Conservation (phyloP, 2,329 filamentous ascomycete species). For the Fusarium heterosporum region DNA sequence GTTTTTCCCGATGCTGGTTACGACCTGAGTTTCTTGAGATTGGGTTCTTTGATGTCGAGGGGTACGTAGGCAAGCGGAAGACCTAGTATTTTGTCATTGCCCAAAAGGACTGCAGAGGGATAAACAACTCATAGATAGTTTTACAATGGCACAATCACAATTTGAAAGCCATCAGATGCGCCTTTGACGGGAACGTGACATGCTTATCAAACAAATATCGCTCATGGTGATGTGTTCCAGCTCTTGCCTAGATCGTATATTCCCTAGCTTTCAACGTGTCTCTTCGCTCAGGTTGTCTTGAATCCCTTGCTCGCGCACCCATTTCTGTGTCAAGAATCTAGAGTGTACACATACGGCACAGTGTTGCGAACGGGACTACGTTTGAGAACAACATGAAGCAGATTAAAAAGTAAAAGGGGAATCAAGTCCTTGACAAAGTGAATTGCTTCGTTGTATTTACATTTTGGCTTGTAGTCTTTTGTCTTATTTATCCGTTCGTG, state of each 20-base stretch:
- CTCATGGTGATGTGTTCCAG: too few relatives aligned
- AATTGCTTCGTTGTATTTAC: conserved; percentile 24
- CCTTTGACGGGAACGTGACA: neutral
- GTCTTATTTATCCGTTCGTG: conserved; percentile 11
- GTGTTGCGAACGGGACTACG: conserved; percentile 24
- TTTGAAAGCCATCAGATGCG: conserved; percentile 35
- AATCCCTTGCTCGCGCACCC: too few relatives aligned
- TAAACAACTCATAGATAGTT: conserved; percentile 48
- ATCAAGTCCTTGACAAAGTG: neutral
- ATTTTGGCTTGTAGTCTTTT: conserved; percentile 11
- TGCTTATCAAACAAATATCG: too few relatives aligned
- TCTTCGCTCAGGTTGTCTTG: too few relatives aligned
- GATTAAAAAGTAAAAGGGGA: neutral
- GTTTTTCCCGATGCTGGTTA: conserved; percentile 25
- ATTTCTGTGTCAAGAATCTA: too few relatives aligned
- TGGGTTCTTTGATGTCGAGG: conserved; percentile 10
- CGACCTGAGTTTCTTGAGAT: conserved; percentile 2
- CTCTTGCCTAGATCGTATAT: too few relatives aligned
- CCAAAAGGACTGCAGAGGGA: conserved; percentile 22
- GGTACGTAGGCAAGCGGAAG: conserved; percentile 22
- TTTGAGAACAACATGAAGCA: neutral
- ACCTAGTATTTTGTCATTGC: conserved; percentile 18
- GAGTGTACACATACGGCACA: conserved; percentile 37
- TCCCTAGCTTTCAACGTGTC: too few relatives aligned
- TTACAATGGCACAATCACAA: conserved; percentile 49